Conservation (phyloP, 2,329 filamentous ascomycete species). For the Aspergillus melleus region DNA sequence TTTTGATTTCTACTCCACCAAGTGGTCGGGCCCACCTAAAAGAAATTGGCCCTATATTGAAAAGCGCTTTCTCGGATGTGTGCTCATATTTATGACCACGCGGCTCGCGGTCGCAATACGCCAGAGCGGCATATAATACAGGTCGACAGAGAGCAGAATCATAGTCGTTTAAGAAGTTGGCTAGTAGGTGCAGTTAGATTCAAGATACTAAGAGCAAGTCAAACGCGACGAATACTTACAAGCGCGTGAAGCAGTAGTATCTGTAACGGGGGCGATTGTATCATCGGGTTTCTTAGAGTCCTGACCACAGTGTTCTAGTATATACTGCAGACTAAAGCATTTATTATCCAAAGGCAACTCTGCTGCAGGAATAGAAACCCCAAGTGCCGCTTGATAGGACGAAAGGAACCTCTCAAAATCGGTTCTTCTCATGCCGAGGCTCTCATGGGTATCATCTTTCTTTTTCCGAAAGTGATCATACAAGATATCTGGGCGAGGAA, state of each 20-base stretch:
- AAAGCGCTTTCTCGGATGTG: too few species aligned
- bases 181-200: neutral
- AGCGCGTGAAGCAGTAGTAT: too few species aligned
- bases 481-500: conserved; percentile 1
- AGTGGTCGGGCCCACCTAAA: neutral
- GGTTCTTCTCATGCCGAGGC: conserved; percentile 6
- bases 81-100: too few species aligned
- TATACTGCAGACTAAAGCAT: conserved; percentile 3
- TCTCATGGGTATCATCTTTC: conserved; percentile 2
- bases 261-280: too few species aligned
- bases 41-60: too few species aligned
- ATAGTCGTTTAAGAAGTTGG: neutral
- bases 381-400: conserved; percentile 5
- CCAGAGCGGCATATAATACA: neutral
- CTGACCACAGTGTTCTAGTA: neutral
- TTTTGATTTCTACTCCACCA: conserved; percentile 5
- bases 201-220: neutral
- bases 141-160: neutral
- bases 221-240: too few species aligned
- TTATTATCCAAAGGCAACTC: conserved; percentile 2
- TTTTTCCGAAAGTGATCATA: conserved; percentile 4
- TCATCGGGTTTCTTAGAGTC: neutral
- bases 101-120: neutral
- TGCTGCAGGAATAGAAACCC: conserved; percentile 1
- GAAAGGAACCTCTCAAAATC: conserved; percentile 6